Base-by-base conservation (phyloP, 177 flowering plant species). In the Vitis hybrid region DNA sequence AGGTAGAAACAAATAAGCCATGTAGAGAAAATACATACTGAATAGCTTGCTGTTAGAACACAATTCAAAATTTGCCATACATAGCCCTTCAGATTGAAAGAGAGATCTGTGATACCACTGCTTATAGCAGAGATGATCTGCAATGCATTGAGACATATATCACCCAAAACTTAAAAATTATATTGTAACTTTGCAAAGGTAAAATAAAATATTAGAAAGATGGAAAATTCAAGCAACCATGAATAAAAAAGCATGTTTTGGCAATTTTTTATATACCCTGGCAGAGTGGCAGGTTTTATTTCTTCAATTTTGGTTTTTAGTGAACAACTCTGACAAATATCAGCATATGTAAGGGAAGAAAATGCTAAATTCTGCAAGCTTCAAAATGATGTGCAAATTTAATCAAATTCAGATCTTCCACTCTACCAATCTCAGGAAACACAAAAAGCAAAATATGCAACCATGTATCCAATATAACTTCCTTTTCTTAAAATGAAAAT, bases 71-170 rank as follows among this genome's bases (percentile, higher is more conserved):
- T 70, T 72, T 92, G 97, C 95, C 97, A 92, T 22, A 84, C 57
- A 75, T 90, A 92, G 59, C 97, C 97, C 58, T 64, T 68, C 2
- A 87, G 64, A 67, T 92, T 71, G 61, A 90, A 92, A n/a, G 95
- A 81, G 56, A 92, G 86, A 75, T 92, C 95, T 13, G 95, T 92
- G 70, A 87, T 80, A 59, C 97, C 94, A 47, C 95, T 85, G 70
- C 81, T 78, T 31, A 90, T 62, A 28, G 97, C 95, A 67, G 95
- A 92, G 61, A 92, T 82, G 60, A 92, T 88, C 97, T 92, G 86
- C 69, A 82, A 70, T 53, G 11, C 44, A 58, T 7, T 19, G 28
- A 33, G 57, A 62, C 11, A 61, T 0, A 38, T 31, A 10, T n/a
- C 60, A 62, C 59, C 44, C 18, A 18, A 11, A 38, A 33, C 31